Evolutionary conservation across 164 flowering plant species (phyloP), one percentile per base, ranked within the genome.

Genomic region (Nelumbo lutea): DNA sequence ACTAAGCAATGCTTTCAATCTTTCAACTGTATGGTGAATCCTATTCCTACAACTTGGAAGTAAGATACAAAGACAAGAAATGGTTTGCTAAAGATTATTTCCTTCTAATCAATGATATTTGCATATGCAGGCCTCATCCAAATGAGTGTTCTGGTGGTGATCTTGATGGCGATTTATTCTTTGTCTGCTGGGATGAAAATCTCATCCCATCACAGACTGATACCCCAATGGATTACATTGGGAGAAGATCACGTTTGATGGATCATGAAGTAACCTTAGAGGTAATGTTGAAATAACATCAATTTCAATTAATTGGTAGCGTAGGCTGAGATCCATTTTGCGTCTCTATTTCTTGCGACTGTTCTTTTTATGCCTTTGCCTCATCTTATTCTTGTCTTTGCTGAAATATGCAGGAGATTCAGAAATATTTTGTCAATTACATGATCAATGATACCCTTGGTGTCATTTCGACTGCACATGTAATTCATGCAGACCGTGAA

Each of bases 131-230:
- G 91, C 99, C 98, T 61, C 98, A 93, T 83, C 95, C 98, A 46
- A 96, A 86, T 82, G 99, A 96, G 81, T 91, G 97, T 78, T 96
- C 99, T 53, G 99, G 98, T 69, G 97, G 99, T 67, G 99, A 96
- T 81, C 93, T 96, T 59, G 99, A 96, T 77, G 98, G 99, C 61
- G 98, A 96, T 74, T 72, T 80, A 42, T 93, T 76, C 65, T 96
- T 93, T 66, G 78, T 90, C 40, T 83, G 92, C 82, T 93, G 97
- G 98, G 96, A 93, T 38, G 68, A 81, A 57, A 84, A 77, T 78
- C 89, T 96, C 47, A 81, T 91, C 71, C 99, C 97, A 5, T 57
- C 70, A 6, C 68, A 75, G 46, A 84, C 83, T 15, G 91, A 82
- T 72, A 11, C 80, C 7, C 97, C 99, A 1, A 90, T 93, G 99